A percentile compares a stretch with the other conserved stretches of the same genome.
Evolutionary conservation across 2,329 filamentous ascomycete species (phyloP).

Genomic region (Penicillium sp.): DNA sequence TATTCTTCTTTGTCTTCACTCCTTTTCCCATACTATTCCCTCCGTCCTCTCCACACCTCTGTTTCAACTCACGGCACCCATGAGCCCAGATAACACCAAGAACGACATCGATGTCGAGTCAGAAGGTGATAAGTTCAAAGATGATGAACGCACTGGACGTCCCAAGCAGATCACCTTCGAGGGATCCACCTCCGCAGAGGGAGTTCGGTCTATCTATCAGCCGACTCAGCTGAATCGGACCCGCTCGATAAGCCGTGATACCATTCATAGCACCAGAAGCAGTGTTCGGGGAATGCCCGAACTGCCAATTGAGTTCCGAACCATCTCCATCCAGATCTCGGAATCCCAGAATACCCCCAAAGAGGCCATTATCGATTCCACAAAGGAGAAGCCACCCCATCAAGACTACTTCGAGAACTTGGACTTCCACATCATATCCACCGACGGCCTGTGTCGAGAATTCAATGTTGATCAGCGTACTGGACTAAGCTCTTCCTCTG

Average conservation of each 20-base stretch:
- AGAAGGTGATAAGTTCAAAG: conserved; percentile 1
- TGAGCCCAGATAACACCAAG: conserved; percentile 10
- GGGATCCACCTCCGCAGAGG: conserved; percentile 8
- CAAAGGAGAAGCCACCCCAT: conserved; percentile 16
- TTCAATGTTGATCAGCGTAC: conserved; percentile 56
- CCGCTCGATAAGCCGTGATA: conserved; percentile 21
- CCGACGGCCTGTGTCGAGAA: conserved; percentile 57
- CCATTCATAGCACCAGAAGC: conserved; percentile 15
- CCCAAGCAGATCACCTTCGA: conserved; percentile 21
- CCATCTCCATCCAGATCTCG: conserved; percentile 38
- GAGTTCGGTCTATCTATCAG: conserved; percentile 19
- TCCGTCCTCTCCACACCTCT: not conserved
- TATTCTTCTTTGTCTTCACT: not conserved
- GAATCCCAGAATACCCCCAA: conserved; percentile 35
- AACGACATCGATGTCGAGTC: conserved; percentile 15
- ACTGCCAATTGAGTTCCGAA: conserved; percentile 38
- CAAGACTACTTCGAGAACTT: conserved; percentile 56
- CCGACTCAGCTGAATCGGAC: conserved; percentile 13
- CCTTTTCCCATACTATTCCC: not conserved
- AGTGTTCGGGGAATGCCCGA: conserved; percentile 16
- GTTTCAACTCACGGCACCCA: conserved; percentile 1
- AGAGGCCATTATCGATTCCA: conserved; percentile 13
- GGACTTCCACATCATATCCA: conserved; percentile 63
- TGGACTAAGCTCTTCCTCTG: conserved; percentile 61
- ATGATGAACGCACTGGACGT: conserved; percentile 15